Base-by-base conservation (phyloP, 768 basidiomycete genomes). In the Cystobasidiopsis lactophilus region DNA sequence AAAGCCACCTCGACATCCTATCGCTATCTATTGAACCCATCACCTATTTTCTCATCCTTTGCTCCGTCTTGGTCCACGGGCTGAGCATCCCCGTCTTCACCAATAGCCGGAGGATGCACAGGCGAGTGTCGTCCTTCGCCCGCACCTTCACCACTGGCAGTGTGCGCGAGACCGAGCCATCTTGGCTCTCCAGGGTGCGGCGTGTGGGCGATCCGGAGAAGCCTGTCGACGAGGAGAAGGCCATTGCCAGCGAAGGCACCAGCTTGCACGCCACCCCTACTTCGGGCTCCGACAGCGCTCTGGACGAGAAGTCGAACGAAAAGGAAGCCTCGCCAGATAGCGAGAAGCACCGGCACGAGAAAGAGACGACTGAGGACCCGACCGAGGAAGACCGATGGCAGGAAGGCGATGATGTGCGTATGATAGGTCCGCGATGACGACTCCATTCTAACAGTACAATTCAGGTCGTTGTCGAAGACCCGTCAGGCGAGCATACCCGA, bases 41-140 rank as follows among this genome's bases (percentile, higher is more conserved):
- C 58, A 82, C 86, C 11, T 79, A 82, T 1, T 95, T 93, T 67
- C 78, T 96, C 77, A 93, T 98, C 3, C 73, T 98, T 13, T 29
- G 35, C 38, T 46, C 26, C 23, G 26, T 52, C 50, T 26, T 55
- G 27, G 55, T 57, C 10, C 52, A 54, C 60, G 73, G 73, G 85
- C 62, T 89, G 86, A 2, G 71, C 93, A 93, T 98, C 58, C 86
- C 91, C 0, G 81, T 80, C 64, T 93, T 95, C 71, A 86, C 86
- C 21, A 76, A 96, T 27, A 80, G 86, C 18, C 73, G 83, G 29
- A 77, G 86, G 24, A 86, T 95, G n/a, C 86, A 89, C 64, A 79
- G 75, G 18, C 75, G 85, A 58, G 95, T 91, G 7, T 85, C 82
- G 80, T 89, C 85, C 9, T 58, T 64, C 55, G 53, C 58, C 13